Evolutionary conservation across 257 asterid species (phyloP), one percentile per base, ranked within the genome.

Genomic region (Nicotiana obtusifolia): DNA sequence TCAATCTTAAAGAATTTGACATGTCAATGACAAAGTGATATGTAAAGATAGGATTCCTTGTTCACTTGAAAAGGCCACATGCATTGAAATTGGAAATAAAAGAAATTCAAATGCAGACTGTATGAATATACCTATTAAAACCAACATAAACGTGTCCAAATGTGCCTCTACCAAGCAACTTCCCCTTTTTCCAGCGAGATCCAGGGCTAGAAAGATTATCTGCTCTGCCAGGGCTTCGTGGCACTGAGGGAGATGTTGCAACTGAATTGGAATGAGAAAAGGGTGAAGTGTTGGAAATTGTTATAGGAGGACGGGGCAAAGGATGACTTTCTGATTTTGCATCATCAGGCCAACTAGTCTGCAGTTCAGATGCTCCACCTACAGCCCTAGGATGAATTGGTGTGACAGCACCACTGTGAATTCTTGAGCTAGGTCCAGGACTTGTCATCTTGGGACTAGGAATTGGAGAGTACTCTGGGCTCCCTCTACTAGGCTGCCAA

Each of bases 131-230:
- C 98, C 97, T 92, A 85, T 92, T 89, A 88, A 94, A 94, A 87
- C 97, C 93, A 83, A 91, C 82, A 82, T 91, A 93, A 77, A 93
- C 87, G 30, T 89, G 84, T 86, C 97, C 97, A 78, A 87, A 83
- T 84, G 89, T 82, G 81, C 93, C 93, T 53, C 88, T 82, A 28
- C 89, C 91, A 1, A 94, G 80, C 87, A 93, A 83, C 90, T 85
- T 94, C 53, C 99, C 99, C 65, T 93, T 96, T 84, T 96, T 94
- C 99, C 99, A 96, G 33, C 98, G 98, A 13, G 97, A 91, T 24
- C 97, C 97, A 35, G 95, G 95, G 83, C 98, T 94, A 71, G 95
- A 26, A 67, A 92, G 93, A 85, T 88, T 91, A 80, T 96, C 99
- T 11, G 93, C 91, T 89, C 97, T 86, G 81, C 98, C 99, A 68